Percentiles rank a stretch among this genome's conserved stretches.
phyloP scores from a whole-genome alignment of 2,329 filamentous ascomycete genomes.

The Paracoccidioides lutzii region DNA sequence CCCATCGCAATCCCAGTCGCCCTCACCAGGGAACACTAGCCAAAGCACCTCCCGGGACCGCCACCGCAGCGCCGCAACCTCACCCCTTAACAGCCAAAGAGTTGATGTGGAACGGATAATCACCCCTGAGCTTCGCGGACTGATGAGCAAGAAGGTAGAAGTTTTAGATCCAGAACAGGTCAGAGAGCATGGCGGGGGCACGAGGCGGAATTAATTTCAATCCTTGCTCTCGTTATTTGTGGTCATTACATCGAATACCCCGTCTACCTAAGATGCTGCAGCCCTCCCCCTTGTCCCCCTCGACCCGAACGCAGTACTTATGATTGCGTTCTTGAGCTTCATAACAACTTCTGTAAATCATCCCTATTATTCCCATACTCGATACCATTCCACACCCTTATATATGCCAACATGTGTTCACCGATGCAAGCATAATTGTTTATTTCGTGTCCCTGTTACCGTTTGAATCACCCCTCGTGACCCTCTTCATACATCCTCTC shows the following conservation, averaged over 20 bases:
- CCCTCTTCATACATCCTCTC: too few relatives aligned
- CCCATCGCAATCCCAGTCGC: neutral
- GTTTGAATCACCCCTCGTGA: too few relatives aligned
- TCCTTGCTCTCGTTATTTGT: neutral
- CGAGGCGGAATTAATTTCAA: conserved; percentile 4
- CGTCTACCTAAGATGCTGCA: neutral
- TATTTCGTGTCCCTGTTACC: too few relatives aligned
- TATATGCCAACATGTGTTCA: too few relatives aligned
- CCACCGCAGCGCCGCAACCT: neutral
- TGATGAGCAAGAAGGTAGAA: conserved; percentile 50
- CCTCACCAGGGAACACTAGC: neutral
- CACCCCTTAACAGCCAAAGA: conserved; percentile 15
- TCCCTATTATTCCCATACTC: too few relatives aligned
- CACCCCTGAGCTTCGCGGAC: conserved; percentile 47
- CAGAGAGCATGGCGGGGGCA: conserved; percentile 33
- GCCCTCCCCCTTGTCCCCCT: too few relatives aligned
- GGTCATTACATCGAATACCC: neutral
- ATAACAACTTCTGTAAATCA: too few relatives aligned
- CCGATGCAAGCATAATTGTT: too few relatives aligned
- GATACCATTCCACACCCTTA: too few relatives aligned
- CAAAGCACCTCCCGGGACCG: neutral
- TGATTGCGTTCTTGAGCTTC: too few relatives aligned
- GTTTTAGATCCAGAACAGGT: conserved; percentile 36
- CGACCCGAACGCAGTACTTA: too few relatives aligned
- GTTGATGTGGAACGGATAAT: conserved; percentile 39